These are phyloP conservation scores for Trichophyton simii DNA, from an alignment of 2,329 filamentous ascomycete species.

Conservation along the genomic window DNA sequence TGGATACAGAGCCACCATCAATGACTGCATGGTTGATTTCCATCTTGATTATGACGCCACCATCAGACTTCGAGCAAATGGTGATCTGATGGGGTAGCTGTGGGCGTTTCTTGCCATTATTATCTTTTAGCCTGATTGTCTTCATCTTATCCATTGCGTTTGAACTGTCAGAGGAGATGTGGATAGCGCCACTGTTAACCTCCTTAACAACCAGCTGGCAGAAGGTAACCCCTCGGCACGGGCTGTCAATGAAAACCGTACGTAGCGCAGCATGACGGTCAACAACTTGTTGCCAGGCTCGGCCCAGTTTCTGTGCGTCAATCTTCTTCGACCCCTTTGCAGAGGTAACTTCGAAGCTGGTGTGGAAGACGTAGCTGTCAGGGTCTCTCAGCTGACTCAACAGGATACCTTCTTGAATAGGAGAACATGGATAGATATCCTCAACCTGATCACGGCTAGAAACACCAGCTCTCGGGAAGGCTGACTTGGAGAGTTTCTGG, in stretches of 20 bases:
- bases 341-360: constrained; percentile 22
- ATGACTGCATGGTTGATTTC: constrained; percentile 37
- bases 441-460: constrained; percentile 27
- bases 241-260: constrained; percentile 26
- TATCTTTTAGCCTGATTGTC: constrained; percentile 8
- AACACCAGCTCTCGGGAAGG: constrained; percentile 25
- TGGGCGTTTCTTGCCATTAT: constrained; percentile 6
- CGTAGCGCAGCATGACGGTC: constrained; percentile 24
- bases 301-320: constrained; percentile 19
- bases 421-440: constrained; percentile 22
- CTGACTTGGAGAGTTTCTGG: constrained; percentile 25
- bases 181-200: constrained; percentile 18
- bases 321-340: constrained; percentile 11
- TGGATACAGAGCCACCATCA: constrained; percentile 34
- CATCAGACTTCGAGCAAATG: constrained; percentile 23
- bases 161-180: constrained; percentile 11
- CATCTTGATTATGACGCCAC: constrained; percentile 27
- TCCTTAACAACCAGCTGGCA: constrained; percentile 28
- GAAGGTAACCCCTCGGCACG: constrained; percentile 25
- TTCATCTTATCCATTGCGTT: constrained; percentile 9
- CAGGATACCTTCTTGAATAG: constrained; percentile 18
- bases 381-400: constrained; percentile 27
- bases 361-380: constrained; percentile 26
- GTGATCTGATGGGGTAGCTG: constrained; percentile 29
- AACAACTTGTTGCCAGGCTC: constrained; percentile 24